Evolutionary conservation across 2,329 filamentous ascomycete species (phyloP), one percentile per base, ranked within the genome.

Genomic region (Malbranchea zuffiana): DNA sequence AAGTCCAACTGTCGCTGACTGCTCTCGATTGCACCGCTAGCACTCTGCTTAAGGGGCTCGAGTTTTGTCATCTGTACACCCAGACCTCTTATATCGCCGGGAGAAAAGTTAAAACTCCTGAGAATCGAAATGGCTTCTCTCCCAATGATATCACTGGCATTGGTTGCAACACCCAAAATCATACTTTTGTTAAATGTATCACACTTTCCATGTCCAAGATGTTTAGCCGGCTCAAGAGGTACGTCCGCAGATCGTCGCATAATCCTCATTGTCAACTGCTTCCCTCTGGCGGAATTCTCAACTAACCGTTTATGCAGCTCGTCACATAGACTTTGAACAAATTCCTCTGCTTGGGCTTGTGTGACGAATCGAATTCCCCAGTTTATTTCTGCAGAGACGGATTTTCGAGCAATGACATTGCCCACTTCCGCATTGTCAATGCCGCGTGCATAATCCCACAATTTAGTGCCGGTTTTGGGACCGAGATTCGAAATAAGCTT

Each of bases 321-420:
- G 39, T 79, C 79, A 52, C 83, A 90, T 0, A 98, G 65, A 46
- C 83, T 90, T 43, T 75, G 67, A 19, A 96, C 72, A 55, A 98
- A 98, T 46, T 92, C 84, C 41, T 96, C 88, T 0, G 86, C 87
- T 59, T 98, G 88, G n/a, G 75, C 71, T 52, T 95, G 85, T 42
- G 73, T 92, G 47, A 90, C 76, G 54, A 98, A 98, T 4, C 90
- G 78, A 39, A 98, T 93, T 2, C 92, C 90, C 90, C 90, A 98
- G 50, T 90, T 98, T 44, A 98, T 85, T 56, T 98, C 90, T 1
- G 88, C 88, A 2, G 90, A 96, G 0, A 98, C 85, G 0, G 88
- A 96, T 54, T 96, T 98, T 37, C 90, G 78, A 11, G 84, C 68
- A 0, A 80, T 75, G 51, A 92, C 82, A 40, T 88, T 82, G 20